Evolutionary conservation across 2,329 filamentous ascomycete species (phyloP).

Genomic region (Verticillium nubilum): DNA sequence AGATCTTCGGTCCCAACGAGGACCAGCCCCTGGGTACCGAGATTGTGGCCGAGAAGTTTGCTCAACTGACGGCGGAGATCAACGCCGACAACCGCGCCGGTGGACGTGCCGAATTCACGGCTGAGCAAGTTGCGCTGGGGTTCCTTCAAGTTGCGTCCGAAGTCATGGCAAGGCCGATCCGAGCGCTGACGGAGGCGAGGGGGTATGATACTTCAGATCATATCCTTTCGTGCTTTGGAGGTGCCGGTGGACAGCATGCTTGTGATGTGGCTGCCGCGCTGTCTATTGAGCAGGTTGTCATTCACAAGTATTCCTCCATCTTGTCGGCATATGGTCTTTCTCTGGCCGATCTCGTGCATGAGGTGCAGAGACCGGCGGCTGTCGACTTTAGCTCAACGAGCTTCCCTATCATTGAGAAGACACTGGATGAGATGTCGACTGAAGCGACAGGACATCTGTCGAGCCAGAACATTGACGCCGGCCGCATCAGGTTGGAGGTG

Average conservation of each 20-base stretch:
- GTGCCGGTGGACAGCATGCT: constrained; percentile 35
- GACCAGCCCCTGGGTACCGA: constrained; percentile 44
- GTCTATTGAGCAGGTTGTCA: constrained; percentile 34
- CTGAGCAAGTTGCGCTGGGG: constrained; percentile 29
- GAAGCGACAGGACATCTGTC: constrained; percentile 18
- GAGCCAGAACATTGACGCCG: constrained; percentile 22
- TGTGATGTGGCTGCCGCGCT: constrained; percentile 35
- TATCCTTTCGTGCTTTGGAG: constrained; percentile 28
- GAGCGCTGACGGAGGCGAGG: constrained; percentile 27
- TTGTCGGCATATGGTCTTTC: constrained; percentile 42
- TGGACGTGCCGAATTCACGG: constrained; percentile 19
- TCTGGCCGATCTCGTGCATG: constrained; percentile 37
- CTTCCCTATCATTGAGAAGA: constrained; percentile 12
- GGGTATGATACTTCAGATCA: constrained; percentile 28
- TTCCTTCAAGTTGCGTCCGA: constrained; percentile 31
- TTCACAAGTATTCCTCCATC: constrained; percentile 39
- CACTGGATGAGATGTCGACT: constrained; percentile 28
- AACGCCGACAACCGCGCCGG: constrained; percentile 27
- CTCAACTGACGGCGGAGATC: constrained; percentile 33
- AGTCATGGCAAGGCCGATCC: constrained; percentile 28
- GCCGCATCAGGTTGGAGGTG: constrained; percentile 33
- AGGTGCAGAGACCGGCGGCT: constrained; percentile 29
- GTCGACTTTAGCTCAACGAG: constrained; percentile 16
- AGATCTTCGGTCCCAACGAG: constrained; percentile 66
- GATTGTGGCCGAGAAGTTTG: constrained; percentile 31